Conservation (phyloP, 176 grass and related monocot genomes). For the Tillandsia leiboldiana region DNA sequence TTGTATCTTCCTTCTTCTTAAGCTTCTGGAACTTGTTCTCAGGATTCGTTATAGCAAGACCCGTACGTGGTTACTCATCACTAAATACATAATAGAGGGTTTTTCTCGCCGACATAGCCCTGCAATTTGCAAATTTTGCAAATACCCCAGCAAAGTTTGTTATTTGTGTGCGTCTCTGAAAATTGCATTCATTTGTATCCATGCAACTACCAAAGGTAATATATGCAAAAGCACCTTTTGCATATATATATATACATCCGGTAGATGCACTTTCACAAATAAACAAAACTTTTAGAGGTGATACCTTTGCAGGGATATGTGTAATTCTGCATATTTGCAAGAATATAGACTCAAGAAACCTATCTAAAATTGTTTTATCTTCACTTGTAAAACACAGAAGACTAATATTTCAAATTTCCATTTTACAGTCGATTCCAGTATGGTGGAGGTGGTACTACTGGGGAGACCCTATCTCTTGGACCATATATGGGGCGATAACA, state of each 20-base stretch:
- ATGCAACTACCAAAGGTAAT: too few relatives aligned
- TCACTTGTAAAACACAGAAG: not conserved
- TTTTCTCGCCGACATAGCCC: too few relatives aligned
- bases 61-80: slow-evolving; percentile 31
- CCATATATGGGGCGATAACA: slow-evolving; percentile 55
- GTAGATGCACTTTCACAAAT: not conserved
- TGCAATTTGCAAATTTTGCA: too few relatives aligned
- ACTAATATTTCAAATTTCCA: not conserved
- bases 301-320: not conserved
- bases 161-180: slow-evolving; percentile 3
- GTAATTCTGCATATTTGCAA: too few relatives aligned
- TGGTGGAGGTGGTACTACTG: slow-evolving; percentile 99
- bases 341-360: not conserved
- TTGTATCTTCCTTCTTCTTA: slow-evolving; percentile 44
- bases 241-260: too few relatives aligned
- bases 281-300: slow-evolving; percentile 1
- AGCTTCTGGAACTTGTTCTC: slow-evolving; percentile 78
- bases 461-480: slow-evolving; percentile 68
- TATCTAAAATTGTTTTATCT: too few relatives aligned
- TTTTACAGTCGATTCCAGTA: slow-evolving; percentile 44
- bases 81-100: not conserved
- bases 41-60: slow-evolving; percentile 55
- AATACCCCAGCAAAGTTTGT: not conserved
- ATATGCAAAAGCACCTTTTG: too few relatives aligned
- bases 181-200: too few relatives aligned